Base-by-base conservation (phyloP, 345 rosid species). In the Heritiera littoralis region DNA sequence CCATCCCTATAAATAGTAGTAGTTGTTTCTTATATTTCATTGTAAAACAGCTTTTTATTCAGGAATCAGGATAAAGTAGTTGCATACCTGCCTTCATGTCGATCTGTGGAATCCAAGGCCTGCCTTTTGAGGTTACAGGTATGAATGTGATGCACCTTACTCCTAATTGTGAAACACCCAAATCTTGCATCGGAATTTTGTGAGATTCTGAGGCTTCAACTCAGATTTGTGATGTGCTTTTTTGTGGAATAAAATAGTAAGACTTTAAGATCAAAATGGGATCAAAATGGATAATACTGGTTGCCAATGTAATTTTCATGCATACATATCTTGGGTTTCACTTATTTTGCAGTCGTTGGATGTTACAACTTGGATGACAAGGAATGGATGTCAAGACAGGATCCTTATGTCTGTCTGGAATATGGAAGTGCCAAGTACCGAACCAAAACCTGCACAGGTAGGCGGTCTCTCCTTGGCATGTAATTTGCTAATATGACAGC, bases 351-450 rank as follows among this genome's bases (percentile, higher is more conserved):
- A 87, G 90, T 87, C 30, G 83, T 86, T 48, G 87, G 86, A 58
- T 89, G 92, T 72, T 49, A 73, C 70, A 89, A 84, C 73, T 72
- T 89, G 89, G 82, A 84, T 14, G 90, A 87, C 70, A 89, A 80
- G 46, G 92, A 89, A 66, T 89, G 90, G 92, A 73, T 89, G 59
- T 87, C 90, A 13, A 84, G 86, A 68, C 92, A 87, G 85, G 92
- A 89, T 56, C 90, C 92, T 52, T 89, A 86, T 77, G 87, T 84
- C 38, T 79, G 83, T 72, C 54, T 87, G 35, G 88, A 87, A 79
- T 87, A 89, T 75, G 92, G 86, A 59, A 79, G 75, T 77, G n/a
- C 83, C 79, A 80, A 72, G 56, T 82, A 48, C 75, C 72, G 86
- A 80, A 89, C 92, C 79, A 89, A 69, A 82, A 89, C 88, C 23